Evolutionary conservation across 2,329 filamentous ascomycete species (phyloP).

Genomic region (Ceratocystis smalleyi): DNA sequence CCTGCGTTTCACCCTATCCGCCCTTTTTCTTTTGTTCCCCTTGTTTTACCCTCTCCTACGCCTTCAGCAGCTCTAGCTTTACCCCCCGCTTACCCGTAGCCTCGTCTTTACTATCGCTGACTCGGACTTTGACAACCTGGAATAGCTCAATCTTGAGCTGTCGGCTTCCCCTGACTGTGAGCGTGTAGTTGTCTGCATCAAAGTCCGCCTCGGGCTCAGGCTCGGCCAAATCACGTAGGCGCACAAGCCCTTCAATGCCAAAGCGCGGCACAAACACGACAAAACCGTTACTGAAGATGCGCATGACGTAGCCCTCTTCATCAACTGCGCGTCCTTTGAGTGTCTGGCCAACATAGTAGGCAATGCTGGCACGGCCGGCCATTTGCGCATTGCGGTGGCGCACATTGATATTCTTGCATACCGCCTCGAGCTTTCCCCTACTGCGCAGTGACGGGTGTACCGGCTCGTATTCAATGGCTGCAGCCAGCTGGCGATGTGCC

Average conservation of each 20-base stretch:
- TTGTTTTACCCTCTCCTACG: conserved; percentile 17
- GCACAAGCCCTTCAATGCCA: conserved; percentile 83
- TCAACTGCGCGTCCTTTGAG: conserved; percentile 46
- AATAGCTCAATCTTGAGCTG: conserved; percentile 63
- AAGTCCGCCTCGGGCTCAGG: conserved; percentile 67
- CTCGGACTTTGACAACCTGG: conserved; percentile 75
- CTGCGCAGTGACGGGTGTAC: conserved; percentile 70
- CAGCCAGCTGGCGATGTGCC: conserved; percentile 84
- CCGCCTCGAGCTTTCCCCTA: conserved; percentile 70
- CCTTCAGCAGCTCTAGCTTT: conserved; percentile 50
- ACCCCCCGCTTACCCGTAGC: conserved; percentile 89
- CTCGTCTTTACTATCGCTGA: conserved; percentile 87
- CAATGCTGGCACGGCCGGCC: conserved; percentile 82
- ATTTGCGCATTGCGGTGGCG: conserved; percentile 94
- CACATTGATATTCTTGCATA: conserved; percentile 97
- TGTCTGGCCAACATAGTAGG: conserved; percentile 95
- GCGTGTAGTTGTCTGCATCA: conserved; percentile 70
- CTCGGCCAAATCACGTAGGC: conserved; percentile 60
- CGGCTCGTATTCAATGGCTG: conserved; percentile 82
- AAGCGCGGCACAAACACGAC: conserved; percentile 93
- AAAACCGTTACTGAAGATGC: conserved; percentile 92
- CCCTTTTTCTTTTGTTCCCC: conserved; percentile 6
- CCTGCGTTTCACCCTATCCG: background rate
- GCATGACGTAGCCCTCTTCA: conserved; percentile 92
- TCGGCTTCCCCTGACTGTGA: conserved; percentile 44